Evolutionary conservation across 129 eudicot species (phyloP).

Genomic region (Heracleum sosnowskyi): DNA sequence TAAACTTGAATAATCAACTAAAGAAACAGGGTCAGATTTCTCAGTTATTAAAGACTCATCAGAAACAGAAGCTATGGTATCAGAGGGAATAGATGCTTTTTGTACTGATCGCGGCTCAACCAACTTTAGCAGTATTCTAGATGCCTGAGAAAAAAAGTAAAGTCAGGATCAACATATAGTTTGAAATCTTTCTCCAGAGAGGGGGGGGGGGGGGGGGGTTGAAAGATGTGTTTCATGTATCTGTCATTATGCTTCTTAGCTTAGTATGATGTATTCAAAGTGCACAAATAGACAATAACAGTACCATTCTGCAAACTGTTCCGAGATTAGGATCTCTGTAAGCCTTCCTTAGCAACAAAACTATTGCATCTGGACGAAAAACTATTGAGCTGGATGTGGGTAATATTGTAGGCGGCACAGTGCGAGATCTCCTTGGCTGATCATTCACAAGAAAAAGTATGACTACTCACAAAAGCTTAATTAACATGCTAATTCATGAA

Average conservation of each 20-base stretch:
- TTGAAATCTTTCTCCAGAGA: too few relatives aligned
- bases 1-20: constrained; percentile 61
- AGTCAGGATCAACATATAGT: background rate
- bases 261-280: background rate
- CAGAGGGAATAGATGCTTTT: constrained; percentile 36
- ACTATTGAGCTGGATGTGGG: constrained; percentile 54
- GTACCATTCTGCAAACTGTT: constrained; percentile 75
- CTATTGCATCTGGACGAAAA: constrained; percentile 70
- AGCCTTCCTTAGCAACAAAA: constrained; percentile 75
- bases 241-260: background rate
- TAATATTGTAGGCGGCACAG: constrained; percentile 23
- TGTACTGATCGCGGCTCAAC: constrained; percentile 34
- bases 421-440: constrained; percentile 86
- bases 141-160: constrained; percentile 41
- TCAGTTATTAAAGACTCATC: constrained; percentile 43
- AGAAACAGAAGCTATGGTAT: constrained; percentile 22
- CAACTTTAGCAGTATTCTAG: constrained; percentile 59
- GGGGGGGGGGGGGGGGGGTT: background rate
- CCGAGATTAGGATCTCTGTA: constrained; percentile 65
- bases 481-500: background rate
- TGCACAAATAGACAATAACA: constrained; percentile 14
- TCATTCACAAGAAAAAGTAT: constrained; percentile 11
- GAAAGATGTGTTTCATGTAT: background rate
- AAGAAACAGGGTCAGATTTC: constrained; percentile 26
- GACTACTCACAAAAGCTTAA: background rate